These are phyloP conservation scores for Boechera stricta DNA, from an alignment of 345 rosid genomes.

Conservation along the genomic window DNA sequence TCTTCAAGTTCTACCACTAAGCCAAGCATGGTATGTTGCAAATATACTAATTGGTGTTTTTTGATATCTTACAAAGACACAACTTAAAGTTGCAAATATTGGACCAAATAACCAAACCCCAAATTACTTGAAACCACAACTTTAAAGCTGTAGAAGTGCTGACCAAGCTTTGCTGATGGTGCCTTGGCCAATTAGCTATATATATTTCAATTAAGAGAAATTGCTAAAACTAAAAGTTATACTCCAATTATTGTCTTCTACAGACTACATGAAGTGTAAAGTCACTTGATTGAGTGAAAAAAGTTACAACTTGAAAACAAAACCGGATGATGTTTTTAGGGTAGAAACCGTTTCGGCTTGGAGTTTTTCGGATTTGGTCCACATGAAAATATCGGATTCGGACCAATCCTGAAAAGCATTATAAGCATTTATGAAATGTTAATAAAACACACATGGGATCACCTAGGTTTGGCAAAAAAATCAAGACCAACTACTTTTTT, in stretches of 20 bases:
- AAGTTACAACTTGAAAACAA: too few species aligned
- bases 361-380: too few species aligned
- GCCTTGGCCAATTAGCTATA: conserved; percentile 61
- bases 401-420: background rate
- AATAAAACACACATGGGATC: background rate
- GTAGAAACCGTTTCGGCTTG: too few species aligned
- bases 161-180: conserved; percentile 70
- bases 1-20: conserved; percentile 4
- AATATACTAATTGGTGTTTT: too few species aligned
- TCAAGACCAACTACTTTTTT: too few species aligned
- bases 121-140: background rate
- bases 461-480: too few species aligned
- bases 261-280: too few species aligned
- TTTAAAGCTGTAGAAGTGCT: conserved; percentile 58
- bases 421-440: background rate
- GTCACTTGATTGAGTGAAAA: too few species aligned
- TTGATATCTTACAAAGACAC: background rate
- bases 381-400: too few species aligned
- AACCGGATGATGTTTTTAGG: too few species aligned
- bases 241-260: too few species aligned
- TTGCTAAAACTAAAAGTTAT: too few species aligned
- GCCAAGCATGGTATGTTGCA: background rate
- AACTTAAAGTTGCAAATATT: background rate
- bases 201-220: background rate
- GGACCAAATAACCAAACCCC: background rate